Percentiles rank a stretch among this genome's conserved stretches.
phyloP scores from a whole-genome alignment of 108 stramenopile genomes.

The Discostella pseudostelligera region DNA sequence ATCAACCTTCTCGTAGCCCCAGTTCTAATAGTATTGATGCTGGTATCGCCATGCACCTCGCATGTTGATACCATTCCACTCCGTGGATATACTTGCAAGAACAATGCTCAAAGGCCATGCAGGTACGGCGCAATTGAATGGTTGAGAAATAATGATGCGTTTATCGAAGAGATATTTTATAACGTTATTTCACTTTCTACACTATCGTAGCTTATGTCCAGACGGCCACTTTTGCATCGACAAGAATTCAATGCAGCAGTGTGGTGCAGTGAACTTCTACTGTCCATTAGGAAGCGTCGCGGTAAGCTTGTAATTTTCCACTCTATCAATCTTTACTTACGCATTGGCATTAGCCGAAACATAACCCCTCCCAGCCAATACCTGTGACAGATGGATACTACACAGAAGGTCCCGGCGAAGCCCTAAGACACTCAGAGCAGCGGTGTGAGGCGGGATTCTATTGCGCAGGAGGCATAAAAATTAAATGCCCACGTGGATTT shows the following conservation, averaged over 20 bases:
- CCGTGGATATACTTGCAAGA: conserved; percentile 36
- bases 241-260: conserved; percentile 19
- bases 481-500: conserved; percentile 22
- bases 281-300: conserved; percentile 25
- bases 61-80: conserved; percentile 26
- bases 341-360: no score
- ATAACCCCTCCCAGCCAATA: no score
- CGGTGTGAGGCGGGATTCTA: conserved; percentile 21
- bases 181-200: neutral
- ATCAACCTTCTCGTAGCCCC: no score
- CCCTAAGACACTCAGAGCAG: conserved; percentile 13
- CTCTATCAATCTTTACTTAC: no score
- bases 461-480: conserved; percentile 25
- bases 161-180: neutral
- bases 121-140: neutral
- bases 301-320: neutral
- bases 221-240: conserved; percentile 23
- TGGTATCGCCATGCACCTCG: neutral
- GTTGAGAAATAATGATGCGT: no score
- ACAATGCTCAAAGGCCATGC: conserved; percentile 33
- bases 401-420: conserved; percentile 10
- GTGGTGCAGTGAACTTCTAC: conserved; percentile 27
- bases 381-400: conserved; percentile 24
- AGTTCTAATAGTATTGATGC: neutral
- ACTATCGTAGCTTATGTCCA: conserved; percentile 18